Evolutionary conservation across 257 asterid species (phyloP), one percentile per base, ranked within the genome.

Genomic region (Fraxinus excelsior): DNA sequence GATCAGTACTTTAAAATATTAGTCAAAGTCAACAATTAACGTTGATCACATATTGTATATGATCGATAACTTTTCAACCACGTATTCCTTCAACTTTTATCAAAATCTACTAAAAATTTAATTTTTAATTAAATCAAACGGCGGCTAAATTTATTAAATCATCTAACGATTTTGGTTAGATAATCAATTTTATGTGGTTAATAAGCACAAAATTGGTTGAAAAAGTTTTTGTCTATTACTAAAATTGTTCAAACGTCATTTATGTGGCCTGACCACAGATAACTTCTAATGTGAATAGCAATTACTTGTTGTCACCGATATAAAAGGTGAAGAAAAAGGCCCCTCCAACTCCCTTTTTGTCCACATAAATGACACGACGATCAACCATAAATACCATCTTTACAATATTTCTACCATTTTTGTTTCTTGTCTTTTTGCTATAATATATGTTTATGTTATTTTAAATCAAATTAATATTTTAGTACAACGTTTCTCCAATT

Each of bases 161-260:
- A 29, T 51, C 37, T 23, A 18, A 25, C 23, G 29, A 35, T 58
- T 56, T 70, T 78, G 71, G 35, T 75, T 51, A 79, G 67, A 78
- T 70, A 72, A 51, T 76, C 78, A 37, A 62, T 78, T 62, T 62
- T 53, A 7, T 56, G 31, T 51, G 46, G 16, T 70, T 49, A 25
- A 71, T 64, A 40, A 49, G 56, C 37, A 66, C 85, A 75, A 72
- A 79, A 18, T 83, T 34, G 14, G 71, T 76, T 76, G 69, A 56
- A 76, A 19, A 29, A 19, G 34, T 60, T 60, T 53, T 19, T 42
- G 49, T 79, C 51, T 28, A 72, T 70, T 75, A 64, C 71, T 79
- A 38, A 28, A 79, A 49, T 67, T 79, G 80, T 19, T 34, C 70
- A 42, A 83, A 28, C 83, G 31, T 56, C 44, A 31, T 75, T 19